These are phyloP conservation scores for Parsonsia alboflavescens DNA, from an alignment of 257 asterid species.

Conservation along the genomic window DNA sequence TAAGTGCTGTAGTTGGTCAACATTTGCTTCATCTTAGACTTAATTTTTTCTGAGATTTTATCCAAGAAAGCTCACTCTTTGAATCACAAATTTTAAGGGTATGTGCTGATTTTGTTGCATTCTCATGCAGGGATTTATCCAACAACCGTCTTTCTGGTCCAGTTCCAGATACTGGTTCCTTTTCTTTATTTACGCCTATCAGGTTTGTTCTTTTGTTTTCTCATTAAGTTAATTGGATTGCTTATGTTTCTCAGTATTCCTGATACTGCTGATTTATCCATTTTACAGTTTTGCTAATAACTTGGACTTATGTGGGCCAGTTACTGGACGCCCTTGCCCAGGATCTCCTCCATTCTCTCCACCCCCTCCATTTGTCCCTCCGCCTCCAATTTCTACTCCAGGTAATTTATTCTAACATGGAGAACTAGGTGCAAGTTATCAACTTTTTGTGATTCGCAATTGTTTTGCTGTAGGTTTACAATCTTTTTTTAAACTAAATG, in stretches of 20 bases:
- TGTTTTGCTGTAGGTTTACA: neutral
- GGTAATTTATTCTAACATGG: constrained; percentile 39
- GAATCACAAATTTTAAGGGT: neutral
- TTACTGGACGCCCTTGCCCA: constrained; percentile 95
- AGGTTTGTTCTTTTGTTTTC: constrained; percentile 44
- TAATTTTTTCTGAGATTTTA: neutral
- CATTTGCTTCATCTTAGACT: neutral
- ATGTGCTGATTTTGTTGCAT: neutral
- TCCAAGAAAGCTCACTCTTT: neutral
- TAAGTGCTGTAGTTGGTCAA: constrained; percentile 40
- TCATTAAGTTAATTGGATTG: constrained; percentile 6
- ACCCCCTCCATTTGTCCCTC: constrained; percentile 95
- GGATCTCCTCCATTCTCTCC: constrained; percentile 99
- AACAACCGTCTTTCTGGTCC: constrained; percentile 82
- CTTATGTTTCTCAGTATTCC: constrained; percentile 14
- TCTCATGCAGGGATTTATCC: constrained; percentile 72
- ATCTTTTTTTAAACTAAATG: neutral
- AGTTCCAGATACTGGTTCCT: constrained; percentile 96
- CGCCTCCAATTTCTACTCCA: constrained; percentile 74
- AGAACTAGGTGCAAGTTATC: neutral
- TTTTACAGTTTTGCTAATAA: constrained; percentile 85
- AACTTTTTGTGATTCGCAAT: neutral
- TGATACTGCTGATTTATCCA: constrained; percentile 16
- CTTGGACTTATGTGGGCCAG: constrained; percentile 89
- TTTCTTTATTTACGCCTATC: constrained; percentile 91